phyloP scores from a whole-genome alignment of 768 basidiomycete species.

The Tephrocybe sp. region DNA sequence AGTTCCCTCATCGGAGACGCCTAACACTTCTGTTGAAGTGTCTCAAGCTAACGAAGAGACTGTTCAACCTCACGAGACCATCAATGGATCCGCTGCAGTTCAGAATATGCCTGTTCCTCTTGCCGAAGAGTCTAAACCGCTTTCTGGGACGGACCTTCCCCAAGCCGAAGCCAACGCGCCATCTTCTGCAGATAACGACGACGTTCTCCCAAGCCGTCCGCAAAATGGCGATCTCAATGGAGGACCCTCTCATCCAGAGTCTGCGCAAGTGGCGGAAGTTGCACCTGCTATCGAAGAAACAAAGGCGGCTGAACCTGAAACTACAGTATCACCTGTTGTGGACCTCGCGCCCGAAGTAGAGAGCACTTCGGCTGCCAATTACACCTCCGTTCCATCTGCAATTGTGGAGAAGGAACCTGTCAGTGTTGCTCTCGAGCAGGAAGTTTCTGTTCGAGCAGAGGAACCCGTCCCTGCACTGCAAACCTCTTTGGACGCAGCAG shows the following conservation, averaged over 20 bases:
- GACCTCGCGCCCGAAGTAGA: too few relatives aligned
- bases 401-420: background rate
- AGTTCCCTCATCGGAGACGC: too few relatives aligned
- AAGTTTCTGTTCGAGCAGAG: too few relatives aligned
- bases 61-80: background rate
- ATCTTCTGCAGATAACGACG: background rate
- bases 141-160: background rate
- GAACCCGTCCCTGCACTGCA: too few relatives aligned
- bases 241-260: background rate
- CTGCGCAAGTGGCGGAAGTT: constrained; percentile 3
- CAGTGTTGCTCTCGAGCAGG: too few relatives aligned
- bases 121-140: background rate
- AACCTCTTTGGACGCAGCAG: too few relatives aligned
- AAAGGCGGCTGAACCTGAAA: constrained; percentile 1
- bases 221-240: background rate
- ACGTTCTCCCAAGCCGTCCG: background rate
- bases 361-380: background rate
- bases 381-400: background rate
- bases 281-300: background rate
- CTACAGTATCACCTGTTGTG: background rate
- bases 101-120: background rate
- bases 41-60: background rate
- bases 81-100: background rate
- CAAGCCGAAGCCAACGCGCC: background rate
- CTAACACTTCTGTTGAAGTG: constrained; percentile 7